A percentile compares a stretch with the other conserved stretches of the same genome.
These are phyloP conservation scores for Fraxinus sp. DNA, from an alignment of 305 asterid species.

Conservation along the genomic window DNA sequence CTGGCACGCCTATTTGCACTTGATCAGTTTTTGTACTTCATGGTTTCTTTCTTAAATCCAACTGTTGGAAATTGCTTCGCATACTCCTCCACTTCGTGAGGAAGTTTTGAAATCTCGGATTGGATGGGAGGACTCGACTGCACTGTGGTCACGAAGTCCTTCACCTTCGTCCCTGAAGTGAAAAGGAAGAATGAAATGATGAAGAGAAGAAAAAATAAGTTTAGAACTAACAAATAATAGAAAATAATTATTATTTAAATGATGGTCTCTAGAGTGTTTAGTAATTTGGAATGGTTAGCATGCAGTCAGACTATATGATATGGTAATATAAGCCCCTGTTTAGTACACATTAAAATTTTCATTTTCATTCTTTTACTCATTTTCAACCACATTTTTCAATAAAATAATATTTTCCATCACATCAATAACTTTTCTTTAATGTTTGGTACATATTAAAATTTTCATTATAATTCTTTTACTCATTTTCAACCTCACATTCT, in stretches of 20 bases:
- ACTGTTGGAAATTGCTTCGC: slow-evolving; percentile 94
- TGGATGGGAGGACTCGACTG: slow-evolving; percentile 44
- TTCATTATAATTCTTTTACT: no score
- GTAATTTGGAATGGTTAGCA: neutral
- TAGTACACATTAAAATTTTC: no score
- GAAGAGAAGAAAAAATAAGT: neutral
- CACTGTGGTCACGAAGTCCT: slow-evolving; percentile 73
- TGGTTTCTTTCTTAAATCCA: slow-evolving; percentile 86
- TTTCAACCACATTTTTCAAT: no score
- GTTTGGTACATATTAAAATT: no score
- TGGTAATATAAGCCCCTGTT: neutral
- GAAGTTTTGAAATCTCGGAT: slow-evolving; percentile 69
- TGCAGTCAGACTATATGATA: neutral
- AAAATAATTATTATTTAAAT: neutral
- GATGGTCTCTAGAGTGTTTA: neutral
- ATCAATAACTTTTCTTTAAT: no score
- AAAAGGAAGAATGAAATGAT: neutral
- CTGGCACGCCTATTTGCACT: neutral
- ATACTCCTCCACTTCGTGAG: slow-evolving; percentile 76
- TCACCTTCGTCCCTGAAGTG: slow-evolving; percentile 70
- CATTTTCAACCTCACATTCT: no score
- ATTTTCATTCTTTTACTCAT: no score
- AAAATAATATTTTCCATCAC: no score
- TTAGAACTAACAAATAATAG: neutral
- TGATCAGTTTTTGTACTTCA: slow-evolving; percentile 74